Evolutionary conservation across 352 stramenopile species (phyloP), one percentile per base, ranked within the genome.

Genomic region (Phytophthora palmivora): DNA sequence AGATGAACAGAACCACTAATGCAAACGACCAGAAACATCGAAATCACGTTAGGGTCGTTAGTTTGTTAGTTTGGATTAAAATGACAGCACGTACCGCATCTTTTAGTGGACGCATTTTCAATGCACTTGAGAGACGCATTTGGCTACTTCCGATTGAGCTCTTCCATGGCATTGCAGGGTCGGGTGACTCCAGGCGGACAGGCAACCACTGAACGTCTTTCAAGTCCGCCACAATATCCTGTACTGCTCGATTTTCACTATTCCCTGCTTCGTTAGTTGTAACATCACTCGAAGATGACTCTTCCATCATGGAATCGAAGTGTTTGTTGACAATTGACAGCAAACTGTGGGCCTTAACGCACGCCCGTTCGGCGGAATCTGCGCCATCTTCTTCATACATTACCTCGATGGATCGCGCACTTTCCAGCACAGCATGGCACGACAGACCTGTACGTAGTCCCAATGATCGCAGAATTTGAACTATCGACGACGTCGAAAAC

Each of bases 281-380:
- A 18, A 41, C 26, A 46, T 61, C 69, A 65, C 21, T 47, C 24
- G 45, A 42, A 12, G 15, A 60, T 44, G 50, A 38, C 30, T 58
- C 37, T 3, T 21, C 32, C 33, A 74, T 68, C 77, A 94, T 88
- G 9, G 66, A 55, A 60, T 94, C 85, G 52, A 94, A 92, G 42
- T 88, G 79, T 22, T 79, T 82, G 58, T 92, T 94, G n/a, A 88
- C 79, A 24, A 94, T 75, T 34, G 67, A 76, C 32, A 94, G 39
- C 47, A 94, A 63, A 39, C 76, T 91, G 21, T 71, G 47, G 0
- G 83, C 74, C 42, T 89, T 89, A 4, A 42, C 44, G 46, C 63
- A 78, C 16, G 77, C 78, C 6, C 54, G 49, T 9, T 72, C 63
- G 11, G 43, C 28, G 16, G 67, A 56, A 24, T 22, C 55, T 5